Percentiles rank a stretch among this genome's conserved stretches.
Evolutionary conservation across 2,329 filamentous ascomycete species (phyloP).

Genomic region (Fusarium longipes): DNA sequence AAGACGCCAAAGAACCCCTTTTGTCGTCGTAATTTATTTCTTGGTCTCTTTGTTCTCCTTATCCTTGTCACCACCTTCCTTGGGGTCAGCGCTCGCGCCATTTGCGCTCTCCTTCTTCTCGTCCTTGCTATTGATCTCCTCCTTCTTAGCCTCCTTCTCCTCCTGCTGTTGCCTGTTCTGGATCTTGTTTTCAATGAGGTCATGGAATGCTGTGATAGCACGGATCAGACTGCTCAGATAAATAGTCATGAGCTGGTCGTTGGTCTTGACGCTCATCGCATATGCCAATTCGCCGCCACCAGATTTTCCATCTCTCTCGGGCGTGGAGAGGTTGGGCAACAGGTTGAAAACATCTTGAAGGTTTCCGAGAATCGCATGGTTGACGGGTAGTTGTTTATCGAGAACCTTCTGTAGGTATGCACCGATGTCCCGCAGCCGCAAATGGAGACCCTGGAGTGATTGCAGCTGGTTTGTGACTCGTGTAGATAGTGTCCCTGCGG

Average conservation of each 20-base stretch:
- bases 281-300: constrained; percentile 88
- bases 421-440: constrained; percentile 94
- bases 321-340: constrained; percentile 92
- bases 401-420: constrained; percentile 96
- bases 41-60: constrained; percentile 68
- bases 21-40: constrained; percentile 43
- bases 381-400: constrained; percentile 90
- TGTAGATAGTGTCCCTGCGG: constrained; percentile 94
- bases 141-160: constrained; percentile 90
- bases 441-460: constrained; percentile 93
- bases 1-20: constrained; percentile 39
- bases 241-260: constrained; percentile 98
- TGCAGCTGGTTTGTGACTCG: constrained; percentile 98
- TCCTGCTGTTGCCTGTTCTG: constrained; percentile 98
- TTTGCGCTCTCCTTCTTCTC: constrained; percentile 66
- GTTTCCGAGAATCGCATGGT: constrained; percentile 96
- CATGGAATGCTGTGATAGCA: constrained; percentile 98
- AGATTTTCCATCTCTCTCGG: constrained; percentile 72
- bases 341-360: constrained; percentile 99
- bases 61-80: constrained; percentile 65
- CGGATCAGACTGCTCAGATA: constrained; percentile 94
- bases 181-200: constrained; percentile 99
- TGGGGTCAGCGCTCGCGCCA: constrained; percentile 57
- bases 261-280: constrained; percentile 98
- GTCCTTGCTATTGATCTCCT: constrained; percentile 70